These are phyloP conservation scores for Phytophthora aleatoria DNA, from an alignment of 352 stramenopile genomes.

Conservation along the genomic window DNA sequence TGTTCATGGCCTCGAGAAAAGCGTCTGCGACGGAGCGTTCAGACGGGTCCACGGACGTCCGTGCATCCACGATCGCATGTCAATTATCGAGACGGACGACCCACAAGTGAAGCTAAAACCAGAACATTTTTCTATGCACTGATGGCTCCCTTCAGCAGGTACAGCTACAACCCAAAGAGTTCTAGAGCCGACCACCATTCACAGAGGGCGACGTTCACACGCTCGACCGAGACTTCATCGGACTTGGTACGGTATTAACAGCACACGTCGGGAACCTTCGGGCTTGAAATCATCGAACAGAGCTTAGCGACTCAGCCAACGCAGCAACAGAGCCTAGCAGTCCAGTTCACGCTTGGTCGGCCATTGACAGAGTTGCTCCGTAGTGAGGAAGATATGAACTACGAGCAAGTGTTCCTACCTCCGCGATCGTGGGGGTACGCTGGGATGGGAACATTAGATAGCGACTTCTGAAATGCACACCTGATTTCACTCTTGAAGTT, in stretches of 20 bases:
- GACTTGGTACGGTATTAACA: background rate
- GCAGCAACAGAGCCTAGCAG: too few species aligned
- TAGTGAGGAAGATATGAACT: background rate
- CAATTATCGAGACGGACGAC: background rate
- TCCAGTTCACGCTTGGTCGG: background rate
- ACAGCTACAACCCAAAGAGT: background rate
- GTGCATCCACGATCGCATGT: background rate
- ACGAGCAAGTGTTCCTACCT: background rate
- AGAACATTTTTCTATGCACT: background rate
- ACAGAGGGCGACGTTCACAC: too few species aligned
- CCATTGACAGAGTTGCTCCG: background rate
- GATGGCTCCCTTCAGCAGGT: background rate
- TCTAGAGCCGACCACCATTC: background rate
- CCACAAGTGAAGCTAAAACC: background rate
- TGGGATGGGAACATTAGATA: background rate
- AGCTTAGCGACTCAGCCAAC: background rate
- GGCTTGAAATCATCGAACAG: background rate
- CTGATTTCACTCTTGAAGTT: too few species aligned
- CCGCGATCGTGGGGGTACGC: background rate
- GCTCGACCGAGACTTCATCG: background rate
- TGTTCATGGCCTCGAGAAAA: background rate
- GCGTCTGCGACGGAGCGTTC: background rate
- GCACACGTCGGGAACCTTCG: background rate
- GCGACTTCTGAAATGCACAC: slow-evolving; percentile 5
- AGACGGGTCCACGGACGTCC: background rate